phyloP scores from a whole-genome alignment of 1,284 basidiomycete genomes.

The Abortiporus biennis region DNA sequence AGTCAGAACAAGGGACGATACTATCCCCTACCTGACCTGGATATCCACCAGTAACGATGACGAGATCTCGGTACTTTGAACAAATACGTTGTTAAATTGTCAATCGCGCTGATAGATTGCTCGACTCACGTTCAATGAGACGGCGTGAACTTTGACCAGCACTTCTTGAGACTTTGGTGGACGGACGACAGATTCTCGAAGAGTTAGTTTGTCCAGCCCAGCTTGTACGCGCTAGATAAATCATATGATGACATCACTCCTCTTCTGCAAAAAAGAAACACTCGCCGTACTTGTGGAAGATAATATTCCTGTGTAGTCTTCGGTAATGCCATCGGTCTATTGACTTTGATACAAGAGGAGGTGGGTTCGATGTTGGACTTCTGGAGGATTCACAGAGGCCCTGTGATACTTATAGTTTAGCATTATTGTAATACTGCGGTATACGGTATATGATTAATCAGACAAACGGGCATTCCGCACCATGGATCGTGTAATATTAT shows the following conservation, averaged over 20 bases:
- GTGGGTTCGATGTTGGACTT: no score
- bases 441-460: no score
- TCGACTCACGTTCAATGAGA: slow-evolving; percentile 3
- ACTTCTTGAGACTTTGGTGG: slow-evolving; percentile 22
- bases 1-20: slow-evolving; percentile 52
- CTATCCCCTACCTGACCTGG: slow-evolving; percentile 25
- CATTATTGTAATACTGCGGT: no score
- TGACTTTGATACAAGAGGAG: no score
- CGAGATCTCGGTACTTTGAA: slow-evolving; percentile 36
- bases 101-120: no score
- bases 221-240: slow-evolving; percentile 9
- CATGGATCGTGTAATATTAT: no score
- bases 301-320: neutral
- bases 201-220: slow-evolving; percentile 25
- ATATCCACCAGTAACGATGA: slow-evolving; percentile 30
- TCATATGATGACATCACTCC: neutral
- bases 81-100: no score
- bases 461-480: no score
- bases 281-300: neutral
- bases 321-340: no score
- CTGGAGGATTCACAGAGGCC: no score
- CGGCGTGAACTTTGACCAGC: slow-evolving; percentile 4
- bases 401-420: no score
- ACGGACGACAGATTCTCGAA: slow-evolving; percentile 26
- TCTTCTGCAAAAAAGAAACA: neutral